These are phyloP conservation scores for Puya raimondii DNA, from an alignment of 176 grass and related monocot genomes.

Conservation along the genomic window DNA sequence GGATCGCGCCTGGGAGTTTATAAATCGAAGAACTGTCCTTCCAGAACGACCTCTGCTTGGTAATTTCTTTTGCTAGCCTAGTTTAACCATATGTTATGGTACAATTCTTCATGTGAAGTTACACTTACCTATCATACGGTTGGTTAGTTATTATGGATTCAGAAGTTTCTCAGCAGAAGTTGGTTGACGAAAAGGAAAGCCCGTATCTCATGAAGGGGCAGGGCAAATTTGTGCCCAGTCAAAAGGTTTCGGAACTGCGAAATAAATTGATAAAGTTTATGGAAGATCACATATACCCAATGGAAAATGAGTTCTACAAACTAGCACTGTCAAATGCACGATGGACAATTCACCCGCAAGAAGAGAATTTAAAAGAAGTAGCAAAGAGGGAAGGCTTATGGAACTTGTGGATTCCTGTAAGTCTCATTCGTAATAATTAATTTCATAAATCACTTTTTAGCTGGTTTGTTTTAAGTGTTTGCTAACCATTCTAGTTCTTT, in stretches of 20 bases:
- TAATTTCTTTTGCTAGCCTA: slow-evolving; percentile 30
- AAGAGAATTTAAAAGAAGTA: slow-evolving; percentile 64
- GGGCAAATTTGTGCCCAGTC: slow-evolving; percentile 54
- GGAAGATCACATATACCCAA: slow-evolving; percentile 72
- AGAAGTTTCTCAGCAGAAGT: slow-evolving; percentile 20
- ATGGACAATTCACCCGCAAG: slow-evolving; percentile 79
- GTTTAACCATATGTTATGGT: not conserved
- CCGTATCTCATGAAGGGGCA: slow-evolving; percentile 27
- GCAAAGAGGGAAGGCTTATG: slow-evolving; percentile 74
- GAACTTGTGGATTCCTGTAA: slow-evolving; percentile 95
- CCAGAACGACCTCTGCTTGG: slow-evolving; percentile 35
- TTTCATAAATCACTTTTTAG: not conserved
- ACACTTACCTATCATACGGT: slow-evolving; percentile 4
- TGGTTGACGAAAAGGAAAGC: slow-evolving; percentile 19
- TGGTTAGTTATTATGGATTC: slow-evolving; percentile 33
- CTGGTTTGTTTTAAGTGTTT: slow-evolving; percentile 1
- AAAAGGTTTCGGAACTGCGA: slow-evolving; percentile 62
- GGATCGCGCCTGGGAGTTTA: slow-evolving; percentile 64
- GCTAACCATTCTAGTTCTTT: slow-evolving; percentile 25
- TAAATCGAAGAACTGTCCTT: slow-evolving; percentile 58
- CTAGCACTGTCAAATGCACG: slow-evolving; percentile 58
- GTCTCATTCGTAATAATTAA: not conserved
- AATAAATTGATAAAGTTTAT: slow-evolving; percentile 76
- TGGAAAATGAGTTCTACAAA: slow-evolving; percentile 71
- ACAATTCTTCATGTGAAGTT: not conserved